Evolutionary conservation across 2,329 filamentous ascomycete genomes (phyloP).

Genomic region (Fusarium incarnatum): DNA sequence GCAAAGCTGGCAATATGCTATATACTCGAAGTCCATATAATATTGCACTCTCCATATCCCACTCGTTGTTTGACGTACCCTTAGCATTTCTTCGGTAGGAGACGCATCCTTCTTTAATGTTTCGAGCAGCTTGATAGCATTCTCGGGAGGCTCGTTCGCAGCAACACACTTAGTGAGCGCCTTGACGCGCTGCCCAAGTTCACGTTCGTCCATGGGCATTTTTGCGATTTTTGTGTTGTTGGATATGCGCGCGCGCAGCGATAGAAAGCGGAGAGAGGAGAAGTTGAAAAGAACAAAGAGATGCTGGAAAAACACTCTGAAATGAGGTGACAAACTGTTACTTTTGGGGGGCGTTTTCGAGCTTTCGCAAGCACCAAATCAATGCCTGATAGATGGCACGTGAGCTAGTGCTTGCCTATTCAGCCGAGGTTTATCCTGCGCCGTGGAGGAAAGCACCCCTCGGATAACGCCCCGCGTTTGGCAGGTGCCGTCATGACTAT

Average conservation of each 20-base stretch:
- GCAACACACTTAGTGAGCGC: conserved; percentile 82
- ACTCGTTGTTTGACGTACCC: conserved; percentile 63
- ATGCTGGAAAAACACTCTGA: not conserved
- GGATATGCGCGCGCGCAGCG: not conserved
- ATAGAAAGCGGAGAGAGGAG: not conserved
- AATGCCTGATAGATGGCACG: conserved; percentile 32
- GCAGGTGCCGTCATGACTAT: not conserved
- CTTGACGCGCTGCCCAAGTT: conserved; percentile 81
- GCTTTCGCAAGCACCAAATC: conserved; percentile 22
- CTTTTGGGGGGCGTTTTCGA: conserved; percentile 10
- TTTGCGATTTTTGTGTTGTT: not conserved
- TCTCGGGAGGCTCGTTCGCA: conserved; percentile 78
- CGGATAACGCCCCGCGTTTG: conserved; percentile 16
- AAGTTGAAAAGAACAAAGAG: not conserved
- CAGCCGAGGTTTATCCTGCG: conserved; percentile 32
- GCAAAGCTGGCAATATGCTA: conserved; percentile 21
- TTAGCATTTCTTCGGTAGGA: conserved; percentile 89
- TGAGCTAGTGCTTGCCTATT: conserved; percentile 20
- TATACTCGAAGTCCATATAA: conserved; percentile 4
- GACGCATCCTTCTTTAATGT: conserved; percentile 82
- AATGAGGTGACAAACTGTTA: conserved; percentile 17
- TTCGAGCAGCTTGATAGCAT: conserved; percentile 79
- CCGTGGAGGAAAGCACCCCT: not conserved
- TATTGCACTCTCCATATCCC: not conserved
- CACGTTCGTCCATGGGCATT: conserved; percentile 78